Base-by-base conservation (phyloP, 2,329 filamentous ascomycete species). In the Ceratocystis albifundus region DNA sequence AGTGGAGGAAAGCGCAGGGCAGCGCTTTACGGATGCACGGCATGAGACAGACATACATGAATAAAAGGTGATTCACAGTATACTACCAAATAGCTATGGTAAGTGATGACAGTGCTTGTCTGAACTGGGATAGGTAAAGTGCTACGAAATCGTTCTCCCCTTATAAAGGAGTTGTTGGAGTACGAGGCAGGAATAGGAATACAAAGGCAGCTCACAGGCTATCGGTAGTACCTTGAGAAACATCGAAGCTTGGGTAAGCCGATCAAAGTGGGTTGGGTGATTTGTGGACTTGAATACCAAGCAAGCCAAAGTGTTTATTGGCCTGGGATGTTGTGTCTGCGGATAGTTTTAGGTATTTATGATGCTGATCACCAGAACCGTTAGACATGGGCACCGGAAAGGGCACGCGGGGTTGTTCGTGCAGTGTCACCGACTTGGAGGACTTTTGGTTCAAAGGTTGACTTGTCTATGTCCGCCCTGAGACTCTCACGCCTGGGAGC, bases 171-270 rank as follows among this genome's bases (percentile, higher is more conserved):
- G 25, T 4, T 53, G 20, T 22, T 22, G 48, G 48, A n/a, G 48
- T 25, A 25, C 48, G 15, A 53, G 15, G 8, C 0, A 25, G 7
- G 48, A 28, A 28, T 53, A 25, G 7, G 48, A 28, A 28, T 53
- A 53, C 48, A 53, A 53, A 53, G 48, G 48, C 48, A 15, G 48
- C 48, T 10, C 48, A 25, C 48, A 53, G 48, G 5, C 48, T 28
- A 53, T 53, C 48, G 28, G 28, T 53, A 53, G 48, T 53, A 53
- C 48, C 48, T 28, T 53, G 48, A 25, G 20, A 53, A 53, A 28
- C 20, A 28, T 53, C 8, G 48, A 15, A 25, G 48, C 22, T 28
- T 53, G 8, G 20, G 22, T 25, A 22, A 15, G 48, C 22, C 48
- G 22, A 28, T 12, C 25, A 15, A 53, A n/a, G 20, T 15, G 15